Evolutionary conservation across 164 flowering plant species (phyloP).

Genomic region (Vitis rotundifolia): DNA sequence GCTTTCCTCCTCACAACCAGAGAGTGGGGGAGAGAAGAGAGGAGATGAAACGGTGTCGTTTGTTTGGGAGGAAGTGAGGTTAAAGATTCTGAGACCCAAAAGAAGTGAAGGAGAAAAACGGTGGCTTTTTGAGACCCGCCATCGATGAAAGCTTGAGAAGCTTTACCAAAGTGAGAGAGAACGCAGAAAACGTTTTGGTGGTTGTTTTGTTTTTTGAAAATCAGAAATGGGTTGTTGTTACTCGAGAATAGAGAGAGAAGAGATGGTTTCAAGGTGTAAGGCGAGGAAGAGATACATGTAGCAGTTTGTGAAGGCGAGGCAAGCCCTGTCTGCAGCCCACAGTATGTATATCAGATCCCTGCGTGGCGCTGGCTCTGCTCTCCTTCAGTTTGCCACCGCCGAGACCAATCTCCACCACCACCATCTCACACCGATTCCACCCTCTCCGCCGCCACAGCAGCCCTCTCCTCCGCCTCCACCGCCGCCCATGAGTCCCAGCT

Average conservation of each 20-base stretch:
- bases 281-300: conserved; percentile 88
- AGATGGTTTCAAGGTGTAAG: conserved; percentile 77
- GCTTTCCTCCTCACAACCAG: not conserved
- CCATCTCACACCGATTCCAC: not conserved
- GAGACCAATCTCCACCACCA: conserved; percentile 51
- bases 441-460: conserved; percentile 17
- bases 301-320: conserved; percentile 75
- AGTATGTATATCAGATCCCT: conserved; percentile 71
- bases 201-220: not conserved
- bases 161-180: not conserved
- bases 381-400: conserved; percentile 74
- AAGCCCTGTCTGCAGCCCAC: conserved; percentile 71
- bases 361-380: conserved; percentile 72
- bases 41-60: too few species aligned
- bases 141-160: conserved; percentile 6
- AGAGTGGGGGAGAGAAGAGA: not conserved
- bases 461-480: conserved; percentile 46
- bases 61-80: not conserved
- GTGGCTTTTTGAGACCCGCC: conserved; percentile 2
- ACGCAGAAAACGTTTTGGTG: not conserved
- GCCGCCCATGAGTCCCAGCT: conserved; percentile 46
- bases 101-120: not conserved
- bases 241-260: conserved; percentile 73
- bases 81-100: not conserved
- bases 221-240: conserved; percentile 73